Percentiles rank a stretch among this genome's conserved stretches.
Conservation (phyloP, 2,329 filamentous ascomycete genomes). For the Alternaria sp. region DNA sequence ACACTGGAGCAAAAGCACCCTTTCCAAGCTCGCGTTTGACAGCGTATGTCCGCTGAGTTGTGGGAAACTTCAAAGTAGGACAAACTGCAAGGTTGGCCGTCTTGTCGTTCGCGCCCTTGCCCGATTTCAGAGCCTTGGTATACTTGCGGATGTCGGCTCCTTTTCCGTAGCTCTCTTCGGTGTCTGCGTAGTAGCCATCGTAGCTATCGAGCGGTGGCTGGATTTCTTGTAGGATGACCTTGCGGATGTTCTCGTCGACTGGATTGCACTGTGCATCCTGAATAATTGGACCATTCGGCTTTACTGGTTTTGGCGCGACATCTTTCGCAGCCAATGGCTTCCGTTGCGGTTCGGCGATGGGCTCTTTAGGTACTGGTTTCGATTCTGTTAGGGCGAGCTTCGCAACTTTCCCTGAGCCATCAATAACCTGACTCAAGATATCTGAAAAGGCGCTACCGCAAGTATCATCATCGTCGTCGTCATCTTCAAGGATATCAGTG, state of each 20-base stretch:
- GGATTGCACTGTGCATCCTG: conserved; percentile 87
- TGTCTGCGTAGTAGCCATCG: conserved; percentile 79
- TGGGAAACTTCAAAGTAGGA: conserved; percentile 72
- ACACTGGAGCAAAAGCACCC: conserved; percentile 94
- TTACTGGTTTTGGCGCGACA: conserved; percentile 49
- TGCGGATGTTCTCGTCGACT: conserved; percentile 75
- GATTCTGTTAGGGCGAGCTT: conserved; percentile 60
- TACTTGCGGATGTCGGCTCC: conserved; percentile 81
- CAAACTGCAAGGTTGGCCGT: conserved; percentile 65
- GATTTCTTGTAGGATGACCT: conserved; percentile 75
- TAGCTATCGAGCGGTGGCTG: conserved; percentile 77
- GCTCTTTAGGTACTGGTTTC: conserved; percentile 38
- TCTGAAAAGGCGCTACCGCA: conserved; percentile 76
- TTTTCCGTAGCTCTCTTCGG: conserved; percentile 67
- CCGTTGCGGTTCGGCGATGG: conserved; percentile 18
- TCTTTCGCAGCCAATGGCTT: conserved; percentile 30
- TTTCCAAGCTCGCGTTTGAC: conserved; percentile 86
- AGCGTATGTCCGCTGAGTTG: conserved; percentile 71
- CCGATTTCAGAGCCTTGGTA: conserved; percentile 70
- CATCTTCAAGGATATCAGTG: conserved; percentile 48
- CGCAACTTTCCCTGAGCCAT: conserved; percentile 53
- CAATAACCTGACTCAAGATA: conserved; percentile 59
- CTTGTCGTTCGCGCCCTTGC: conserved; percentile 62
- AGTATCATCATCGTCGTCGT: conserved; percentile 51
- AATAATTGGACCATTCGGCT: conserved; percentile 74